Evolutionary conservation across 2,329 filamentous ascomycete genomes (phyloP).

Genomic region (Arthrobotrys sinensis): DNA sequence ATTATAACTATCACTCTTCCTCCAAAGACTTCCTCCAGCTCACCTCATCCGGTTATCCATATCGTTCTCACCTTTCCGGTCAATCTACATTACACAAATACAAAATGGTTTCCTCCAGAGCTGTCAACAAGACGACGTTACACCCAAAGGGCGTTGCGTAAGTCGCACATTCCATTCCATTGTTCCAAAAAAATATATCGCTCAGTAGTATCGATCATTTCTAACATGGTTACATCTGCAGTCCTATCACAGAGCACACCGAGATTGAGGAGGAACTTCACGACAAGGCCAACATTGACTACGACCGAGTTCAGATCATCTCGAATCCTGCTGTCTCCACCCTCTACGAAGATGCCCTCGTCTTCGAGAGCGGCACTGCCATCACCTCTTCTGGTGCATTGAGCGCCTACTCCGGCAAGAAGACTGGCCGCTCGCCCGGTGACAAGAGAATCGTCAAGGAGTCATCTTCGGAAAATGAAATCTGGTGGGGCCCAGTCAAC

Average conservation of each 20-base stretch:
- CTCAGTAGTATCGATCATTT: slow-evolving; percentile 37
- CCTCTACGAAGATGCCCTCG: slow-evolving; percentile 98
- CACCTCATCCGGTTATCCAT: slow-evolving; percentile 52
- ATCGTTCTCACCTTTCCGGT: slow-evolving; percentile 46
- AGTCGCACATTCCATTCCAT: slow-evolving; percentile 46
- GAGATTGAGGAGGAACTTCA: slow-evolving; percentile 98
- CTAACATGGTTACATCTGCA: slow-evolving; percentile 68
- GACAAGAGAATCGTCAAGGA: slow-evolving; percentile 99
- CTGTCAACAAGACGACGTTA: slow-evolving; percentile 66
- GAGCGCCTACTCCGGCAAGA: slow-evolving; percentile 97
- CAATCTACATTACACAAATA: slow-evolving; percentile 46
- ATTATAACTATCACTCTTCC: slow-evolving; percentile 21
- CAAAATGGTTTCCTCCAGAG: slow-evolving; percentile 67
- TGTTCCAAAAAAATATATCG: slow-evolving; percentile 68
- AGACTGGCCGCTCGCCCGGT: slow-evolving; percentile 95
- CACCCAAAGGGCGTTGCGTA: slow-evolving; percentile 60
- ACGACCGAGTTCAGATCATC: slow-evolving; percentile 94
- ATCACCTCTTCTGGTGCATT: slow-evolving; percentile 96
- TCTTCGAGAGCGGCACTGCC: slow-evolving; percentile 96
- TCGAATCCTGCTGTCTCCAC: slow-evolving; percentile 95
- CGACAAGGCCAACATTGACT: slow-evolving; percentile 98
- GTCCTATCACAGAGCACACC: slow-evolving; percentile 88
- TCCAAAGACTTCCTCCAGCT: slow-evolving; percentile 25
- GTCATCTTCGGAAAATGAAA: slow-evolving; percentile 85
- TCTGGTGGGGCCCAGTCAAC: slow-evolving; percentile 99